Evolutionary conservation across 2,329 filamentous ascomycete species (phyloP), one percentile per base, ranked within the genome.

Genomic region (Aspergillus puulaauensis): DNA sequence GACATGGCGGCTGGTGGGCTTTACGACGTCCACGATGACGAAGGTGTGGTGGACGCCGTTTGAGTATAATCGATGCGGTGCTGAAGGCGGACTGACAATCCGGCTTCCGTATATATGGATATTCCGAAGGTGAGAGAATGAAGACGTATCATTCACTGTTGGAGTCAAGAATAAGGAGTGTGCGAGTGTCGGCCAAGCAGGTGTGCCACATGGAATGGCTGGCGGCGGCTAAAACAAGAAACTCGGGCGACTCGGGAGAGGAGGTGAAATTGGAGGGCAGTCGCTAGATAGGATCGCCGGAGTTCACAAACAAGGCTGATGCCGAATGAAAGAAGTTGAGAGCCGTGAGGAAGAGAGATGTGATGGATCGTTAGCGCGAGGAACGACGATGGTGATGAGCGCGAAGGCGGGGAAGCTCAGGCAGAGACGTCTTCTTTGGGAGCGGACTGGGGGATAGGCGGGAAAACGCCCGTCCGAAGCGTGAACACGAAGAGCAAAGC

Each of bases 1-100:
- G 75, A 72, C 76, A 79, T 79, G 64, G 56, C 66, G 64, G 45
- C 44, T 37, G 48, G 27, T 31, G 17, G 45, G 46, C 33, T 54
- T 48, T 44, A 60, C 60, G 61, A 64, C 60, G 57, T 50, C 60
- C 60, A 56, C 47, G 14, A 44, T 48, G 62, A 52, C 45, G 46
- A 57, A 47, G 52, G 40, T 43, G 35, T 39, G 33, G 53, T 55
- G 56, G 59, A 65, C 56, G 63, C 55, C 60, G 63, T 45, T 33
- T 50, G 49, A 50, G 33, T 48, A 43, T 24, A 17, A 35, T 44
- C 43, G 48, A 49, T 46, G 50, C 39, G n/a, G 23, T 19, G 6
- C 44, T n/a, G 14, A n/a, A 35, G 12, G 43, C 31, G 24, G 19
- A 23, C 40, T 21, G 17, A 27, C n/a, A 19, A 31, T 23, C 44